A percentile compares a stretch with the other conserved stretches of the same genome.
Conservation (phyloP, 495 filamentous ascomycete genomes). For the Chaetomium fimeti region DNA sequence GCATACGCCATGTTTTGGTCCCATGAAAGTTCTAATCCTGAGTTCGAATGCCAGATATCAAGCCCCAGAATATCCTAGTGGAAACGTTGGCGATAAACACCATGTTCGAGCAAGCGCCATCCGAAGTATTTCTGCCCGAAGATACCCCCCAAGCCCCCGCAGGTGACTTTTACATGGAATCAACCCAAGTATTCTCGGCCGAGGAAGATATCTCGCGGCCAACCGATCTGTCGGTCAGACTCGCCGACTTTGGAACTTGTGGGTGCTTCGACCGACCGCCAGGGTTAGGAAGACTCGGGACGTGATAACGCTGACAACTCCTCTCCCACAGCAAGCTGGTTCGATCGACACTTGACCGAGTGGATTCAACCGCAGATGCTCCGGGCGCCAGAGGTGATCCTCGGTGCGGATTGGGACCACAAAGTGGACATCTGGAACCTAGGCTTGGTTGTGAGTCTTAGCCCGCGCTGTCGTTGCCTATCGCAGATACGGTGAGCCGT, state of each 20-base stretch:
- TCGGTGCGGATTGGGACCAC: conserved; percentile 42
- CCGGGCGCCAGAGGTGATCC: conserved; percentile 49
- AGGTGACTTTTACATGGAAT: conserved; percentile 24
- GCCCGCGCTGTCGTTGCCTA: no score
- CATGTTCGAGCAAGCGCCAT: conserved; percentile 22
- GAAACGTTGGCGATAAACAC: conserved; percentile 14
- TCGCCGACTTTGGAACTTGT: no score
- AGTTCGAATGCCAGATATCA: conserved; percentile 23
- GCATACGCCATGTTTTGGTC: no score
- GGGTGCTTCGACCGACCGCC: no score
- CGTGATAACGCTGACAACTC: no score
- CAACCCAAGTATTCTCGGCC: conserved; percentile 18
- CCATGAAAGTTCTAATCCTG: no score
- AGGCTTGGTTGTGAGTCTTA: conserved; percentile 39
- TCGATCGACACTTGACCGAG: conserved; percentile 32
- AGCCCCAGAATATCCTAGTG: conserved; percentile 33
- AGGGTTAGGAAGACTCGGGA: no score
- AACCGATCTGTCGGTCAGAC: no score
- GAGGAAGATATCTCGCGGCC: no score
- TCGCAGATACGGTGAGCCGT: no score
- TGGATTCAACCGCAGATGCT: conserved; percentile 46
- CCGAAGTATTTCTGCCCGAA: conserved; percentile 17
- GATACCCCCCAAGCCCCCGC: conserved; percentile 12
- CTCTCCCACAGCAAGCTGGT: conserved; percentile 15
- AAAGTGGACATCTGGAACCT: conserved; percentile 50